A percentile compares a stretch with the other conserved stretches of the same genome.
Conservation (phyloP, 2,329 filamentous ascomycete species). For the Clarireedia hainanense region DNA sequence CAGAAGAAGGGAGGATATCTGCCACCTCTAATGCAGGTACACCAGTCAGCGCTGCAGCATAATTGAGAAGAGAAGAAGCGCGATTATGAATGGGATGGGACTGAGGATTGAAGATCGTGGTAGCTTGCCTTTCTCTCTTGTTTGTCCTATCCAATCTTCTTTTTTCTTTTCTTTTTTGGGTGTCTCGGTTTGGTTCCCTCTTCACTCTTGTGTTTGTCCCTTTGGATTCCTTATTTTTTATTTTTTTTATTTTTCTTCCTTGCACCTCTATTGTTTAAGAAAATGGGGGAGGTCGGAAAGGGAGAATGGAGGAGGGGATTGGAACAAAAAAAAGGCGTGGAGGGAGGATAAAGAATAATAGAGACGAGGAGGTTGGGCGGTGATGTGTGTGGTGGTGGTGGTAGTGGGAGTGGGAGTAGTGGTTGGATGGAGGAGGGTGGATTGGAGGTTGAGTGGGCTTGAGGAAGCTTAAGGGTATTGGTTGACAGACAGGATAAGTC, state of each 20-base stretch:
- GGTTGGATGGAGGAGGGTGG: slow-evolving; percentile 20
- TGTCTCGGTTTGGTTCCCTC: background rate
- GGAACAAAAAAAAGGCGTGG: slow-evolving; percentile 15
- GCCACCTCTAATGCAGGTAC: slow-evolving; percentile 32
- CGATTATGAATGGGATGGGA: background rate
- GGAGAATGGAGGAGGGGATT: slow-evolving; percentile 23
- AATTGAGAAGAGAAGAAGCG: slow-evolving; percentile 19
- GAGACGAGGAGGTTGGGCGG: slow-evolving; percentile 18
- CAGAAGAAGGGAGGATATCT: slow-evolving; percentile 23
- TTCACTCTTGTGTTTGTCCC: background rate
- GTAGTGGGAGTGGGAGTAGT: background rate
- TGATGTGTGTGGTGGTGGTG: slow-evolving; percentile 20
- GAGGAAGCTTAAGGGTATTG: slow-evolving; percentile 9
- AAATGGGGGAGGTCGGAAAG: slow-evolving; percentile 23
- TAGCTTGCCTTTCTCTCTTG: slow-evolving; percentile 21
- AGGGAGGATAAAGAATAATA: slow-evolving; percentile 6
- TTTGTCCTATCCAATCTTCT: background rate
- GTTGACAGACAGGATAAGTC: background rate
- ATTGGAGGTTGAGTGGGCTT: slow-evolving; percentile 14
- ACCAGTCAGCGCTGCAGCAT: slow-evolving; percentile 27
- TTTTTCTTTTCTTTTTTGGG: background rate
- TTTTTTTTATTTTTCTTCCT: slow-evolving; percentile 3
- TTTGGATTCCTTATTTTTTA: no score
- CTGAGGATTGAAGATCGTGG: background rate
- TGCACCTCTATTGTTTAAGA: slow-evolving; percentile 14